A percentile compares a stretch with the other conserved stretches of the same genome.
Conservation (phyloP, 257 asterid genomes). For the Nicotiana undulata region DNA sequence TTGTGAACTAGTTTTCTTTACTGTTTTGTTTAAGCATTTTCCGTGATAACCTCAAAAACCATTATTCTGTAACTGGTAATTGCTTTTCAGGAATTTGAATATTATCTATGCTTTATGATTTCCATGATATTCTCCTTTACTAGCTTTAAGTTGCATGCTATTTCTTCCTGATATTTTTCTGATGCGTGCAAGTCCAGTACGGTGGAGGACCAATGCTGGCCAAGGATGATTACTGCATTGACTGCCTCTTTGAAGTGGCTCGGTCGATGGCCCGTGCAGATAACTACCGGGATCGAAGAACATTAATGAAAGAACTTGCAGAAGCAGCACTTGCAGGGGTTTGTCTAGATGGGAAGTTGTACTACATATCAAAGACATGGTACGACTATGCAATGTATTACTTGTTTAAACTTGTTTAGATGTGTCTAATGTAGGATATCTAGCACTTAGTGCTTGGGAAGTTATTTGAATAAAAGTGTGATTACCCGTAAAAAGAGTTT, state of each 20-base stretch:
- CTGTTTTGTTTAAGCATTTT: not conserved
- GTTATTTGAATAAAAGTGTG: not conserved
- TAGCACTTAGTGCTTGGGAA: not conserved
- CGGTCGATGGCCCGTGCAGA: conserved; percentile 58
- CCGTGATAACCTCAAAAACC: not conserved
- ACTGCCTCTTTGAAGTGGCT: conserved; percentile 74
- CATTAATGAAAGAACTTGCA: conserved; percentile 76
- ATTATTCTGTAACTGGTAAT: not conserved
- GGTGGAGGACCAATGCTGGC: conserved; percentile 83
- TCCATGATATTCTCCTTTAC: conserved; percentile 10
- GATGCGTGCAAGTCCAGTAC: conserved; percentile 50
- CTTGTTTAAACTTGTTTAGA: not conserved
- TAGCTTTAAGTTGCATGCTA: not conserved
- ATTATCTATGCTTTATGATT: conserved; percentile 8
- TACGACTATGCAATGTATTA: conserved; percentile 17
- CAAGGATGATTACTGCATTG: conserved; percentile 61
- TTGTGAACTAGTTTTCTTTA: conserved; percentile 1
- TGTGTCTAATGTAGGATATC: not conserved
- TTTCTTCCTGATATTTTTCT: conserved; percentile 15
- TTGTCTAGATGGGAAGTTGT: conserved; percentile 47
- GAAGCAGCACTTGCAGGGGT: conserved; percentile 88
- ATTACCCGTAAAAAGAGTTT: not conserved
- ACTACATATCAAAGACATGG: conserved; percentile 83
- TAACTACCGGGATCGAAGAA: conserved; percentile 68
- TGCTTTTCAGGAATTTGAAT: not conserved